A percentile compares a stretch with the other conserved stretches of the same genome.
phyloP scores from a whole-genome alignment of 257 asterid species.

The Cordia subcordata region DNA sequence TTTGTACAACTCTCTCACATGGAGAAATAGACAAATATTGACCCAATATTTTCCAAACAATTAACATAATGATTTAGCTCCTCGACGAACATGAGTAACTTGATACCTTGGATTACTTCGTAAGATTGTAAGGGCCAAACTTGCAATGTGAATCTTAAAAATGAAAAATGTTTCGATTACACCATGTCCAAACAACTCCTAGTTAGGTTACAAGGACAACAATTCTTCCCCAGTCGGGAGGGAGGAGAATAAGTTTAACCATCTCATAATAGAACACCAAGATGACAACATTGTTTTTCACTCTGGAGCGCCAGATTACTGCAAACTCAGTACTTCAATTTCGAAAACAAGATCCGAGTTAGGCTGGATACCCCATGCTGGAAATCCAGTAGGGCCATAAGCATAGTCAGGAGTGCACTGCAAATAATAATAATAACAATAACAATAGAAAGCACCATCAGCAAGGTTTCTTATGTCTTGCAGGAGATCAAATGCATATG shows the following conservation, averaged over 20 bases:
- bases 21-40: no score
- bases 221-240: not conserved
- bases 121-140: no score
- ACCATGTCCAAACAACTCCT: not conserved
- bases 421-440: slow-evolving; percentile 7
- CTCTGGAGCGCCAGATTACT: slow-evolving; percentile 21
- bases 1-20: no score
- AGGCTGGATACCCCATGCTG: slow-evolving; percentile 93
- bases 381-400: slow-evolving; percentile 74
- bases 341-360: slow-evolving; percentile 76
- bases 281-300: not conserved
- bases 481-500: not conserved
- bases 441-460: not conserved
- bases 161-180: no score
- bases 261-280: not conserved
- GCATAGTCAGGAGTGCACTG: slow-evolving; percentile 99
- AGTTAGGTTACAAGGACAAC: not conserved
- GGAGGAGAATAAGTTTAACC: not conserved
- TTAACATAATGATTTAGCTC: no score
- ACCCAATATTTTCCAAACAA: no score
- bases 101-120: no score
- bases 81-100: no score
- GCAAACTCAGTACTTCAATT: slow-evolving; percentile 69
- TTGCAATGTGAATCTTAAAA: no score
- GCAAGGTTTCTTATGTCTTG: no score